phyloP scores from a whole-genome alignment of 345 rosid species.

The Schrenkiella parvula region DNA sequence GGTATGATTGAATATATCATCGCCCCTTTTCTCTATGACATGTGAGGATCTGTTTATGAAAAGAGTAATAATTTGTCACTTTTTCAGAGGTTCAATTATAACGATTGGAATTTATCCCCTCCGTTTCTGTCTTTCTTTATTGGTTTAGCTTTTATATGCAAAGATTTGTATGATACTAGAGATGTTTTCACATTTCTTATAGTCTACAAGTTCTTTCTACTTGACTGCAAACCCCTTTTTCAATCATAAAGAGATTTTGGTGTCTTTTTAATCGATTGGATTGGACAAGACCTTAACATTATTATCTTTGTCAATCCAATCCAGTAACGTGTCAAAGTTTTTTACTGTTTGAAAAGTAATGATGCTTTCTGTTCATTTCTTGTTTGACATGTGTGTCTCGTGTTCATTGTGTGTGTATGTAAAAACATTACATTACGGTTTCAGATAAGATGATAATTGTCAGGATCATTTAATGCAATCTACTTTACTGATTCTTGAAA shows the following conservation, averaged over 20 bases:
- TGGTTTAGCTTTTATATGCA: not conserved
- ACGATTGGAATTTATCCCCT: not conserved
- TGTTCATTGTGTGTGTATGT: not conserved
- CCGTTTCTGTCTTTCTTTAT: not conserved
- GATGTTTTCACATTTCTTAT: not conserved
- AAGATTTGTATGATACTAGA: not conserved
- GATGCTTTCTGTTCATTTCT: not conserved
- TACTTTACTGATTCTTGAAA: slow-evolving; percentile 27
- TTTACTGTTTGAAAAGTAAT: not conserved
- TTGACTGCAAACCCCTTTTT: not conserved
- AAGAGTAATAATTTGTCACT: not conserved
- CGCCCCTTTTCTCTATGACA: not conserved
- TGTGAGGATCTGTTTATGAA: not conserved
- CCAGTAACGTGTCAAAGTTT: not conserved
- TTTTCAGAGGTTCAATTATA: not conserved
- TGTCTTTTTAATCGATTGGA: not conserved
- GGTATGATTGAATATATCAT: not conserved
- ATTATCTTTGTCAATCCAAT: not conserved
- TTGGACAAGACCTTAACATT: not conserved
- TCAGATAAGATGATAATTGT: not conserved
- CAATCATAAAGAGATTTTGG: not conserved
- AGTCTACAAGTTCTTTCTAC: not conserved
- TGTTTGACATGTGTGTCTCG: slow-evolving; percentile 12
- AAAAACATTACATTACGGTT: not conserved
- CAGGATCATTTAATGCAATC: not conserved